phyloP scores from a whole-genome alignment of 2,329 filamentous ascomycete genomes.

The Nectriaceae sp. region DNA sequence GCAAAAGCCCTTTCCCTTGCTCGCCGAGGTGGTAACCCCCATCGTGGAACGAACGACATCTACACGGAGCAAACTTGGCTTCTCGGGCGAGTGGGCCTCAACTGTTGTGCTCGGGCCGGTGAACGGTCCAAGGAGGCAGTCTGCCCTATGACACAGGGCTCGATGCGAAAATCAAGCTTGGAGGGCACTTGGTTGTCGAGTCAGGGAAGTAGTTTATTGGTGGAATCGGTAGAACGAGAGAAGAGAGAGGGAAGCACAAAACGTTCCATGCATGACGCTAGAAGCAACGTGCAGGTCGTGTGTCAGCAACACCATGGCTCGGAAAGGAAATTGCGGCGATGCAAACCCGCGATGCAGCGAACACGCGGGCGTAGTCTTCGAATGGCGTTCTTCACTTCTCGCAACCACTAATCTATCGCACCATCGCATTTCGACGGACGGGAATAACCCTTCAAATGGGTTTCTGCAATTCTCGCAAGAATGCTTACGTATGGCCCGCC shows the following conservation, averaged over 20 bases:
- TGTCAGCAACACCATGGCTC: not conserved
- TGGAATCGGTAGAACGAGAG: too few relatives aligned
- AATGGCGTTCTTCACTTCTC: too few relatives aligned
- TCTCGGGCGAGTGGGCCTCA: not conserved
- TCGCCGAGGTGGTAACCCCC: not conserved
- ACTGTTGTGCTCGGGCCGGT: slow-evolving; percentile 10
- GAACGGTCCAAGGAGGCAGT: not conserved
- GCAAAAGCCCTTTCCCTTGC: not conserved
- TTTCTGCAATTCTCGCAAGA: not conserved
- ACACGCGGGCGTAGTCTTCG: too few relatives aligned
- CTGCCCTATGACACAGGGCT: not conserved
- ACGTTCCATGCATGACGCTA: too few relatives aligned
- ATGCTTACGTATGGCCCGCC: not conserved
- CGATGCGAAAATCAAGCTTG: not conserved
- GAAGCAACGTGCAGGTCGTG: too few relatives aligned
- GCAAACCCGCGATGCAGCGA: not conserved
- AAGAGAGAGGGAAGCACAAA: too few relatives aligned
- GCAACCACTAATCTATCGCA: not conserved
- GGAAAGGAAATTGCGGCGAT: not conserved
- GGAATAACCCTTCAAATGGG: not conserved
- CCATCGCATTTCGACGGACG: not conserved
- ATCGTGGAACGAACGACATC: not conserved
- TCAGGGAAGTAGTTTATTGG: not conserved
- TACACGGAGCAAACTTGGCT: not conserved
- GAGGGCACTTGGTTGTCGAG: not conserved